Evolutionary conservation across 139 green algal genomes (phyloP).

Genomic region (Raphidocelis subcapitata): DNA sequence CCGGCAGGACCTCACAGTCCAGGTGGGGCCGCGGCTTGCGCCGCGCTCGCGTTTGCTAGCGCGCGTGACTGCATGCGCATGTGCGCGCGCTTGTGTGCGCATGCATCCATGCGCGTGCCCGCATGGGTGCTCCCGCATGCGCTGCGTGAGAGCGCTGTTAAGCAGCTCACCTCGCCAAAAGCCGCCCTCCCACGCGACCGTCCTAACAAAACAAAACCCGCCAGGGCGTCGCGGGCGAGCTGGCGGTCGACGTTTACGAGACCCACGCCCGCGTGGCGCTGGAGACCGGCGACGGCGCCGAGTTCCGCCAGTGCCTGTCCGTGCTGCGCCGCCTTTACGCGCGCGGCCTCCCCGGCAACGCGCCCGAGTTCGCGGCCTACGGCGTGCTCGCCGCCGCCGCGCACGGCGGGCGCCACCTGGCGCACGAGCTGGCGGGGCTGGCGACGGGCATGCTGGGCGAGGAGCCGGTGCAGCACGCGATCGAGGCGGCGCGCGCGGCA

Average conservation of each 20-base stretch:
- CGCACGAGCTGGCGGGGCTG: conserved; percentile 37
- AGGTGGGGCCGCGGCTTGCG: conserved; percentile 16
- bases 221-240: conserved; percentile 57
- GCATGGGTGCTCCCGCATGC: neutral
- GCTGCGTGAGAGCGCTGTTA: neutral
- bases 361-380: conserved; percentile 70
- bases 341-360: conserved; percentile 42
- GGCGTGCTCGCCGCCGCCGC: conserved; percentile 57
- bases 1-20: conserved; percentile 63
- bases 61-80: neutral
- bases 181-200: too few relatives aligned
- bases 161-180: too few relatives aligned
- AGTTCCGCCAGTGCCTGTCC: conserved; percentile 74
- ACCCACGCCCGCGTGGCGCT: conserved; percentile 73
- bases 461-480: conserved; percentile 37
- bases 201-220: too few relatives aligned
- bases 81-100: too few relatives aligned
- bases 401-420: conserved; percentile 11
- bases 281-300: conserved; percentile 64
- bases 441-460: conserved; percentile 21
- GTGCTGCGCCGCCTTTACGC: conserved; percentile 64
- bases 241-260: conserved; percentile 74
- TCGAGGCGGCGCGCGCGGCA: conserved; percentile 24
- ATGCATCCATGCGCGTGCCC: too few relatives aligned
- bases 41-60: too few relatives aligned